Conservation (phyloP, 2,329 filamentous ascomycete genomes). For the Scedosporium apiospermum region DNA sequence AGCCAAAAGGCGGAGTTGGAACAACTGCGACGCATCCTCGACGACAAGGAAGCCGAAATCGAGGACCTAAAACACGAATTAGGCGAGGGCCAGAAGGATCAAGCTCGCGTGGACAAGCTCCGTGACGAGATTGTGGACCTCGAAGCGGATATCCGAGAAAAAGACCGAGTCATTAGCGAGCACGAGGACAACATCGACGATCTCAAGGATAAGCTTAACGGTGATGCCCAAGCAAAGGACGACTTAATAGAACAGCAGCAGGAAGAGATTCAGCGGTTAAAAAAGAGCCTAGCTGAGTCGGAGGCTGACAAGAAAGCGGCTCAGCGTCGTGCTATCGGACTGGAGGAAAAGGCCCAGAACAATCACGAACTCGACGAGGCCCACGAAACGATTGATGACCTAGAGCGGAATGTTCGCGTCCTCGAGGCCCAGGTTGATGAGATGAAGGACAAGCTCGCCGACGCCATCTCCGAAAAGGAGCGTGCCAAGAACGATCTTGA, state of each 20-base stretch:
- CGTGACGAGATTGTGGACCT: conserved; percentile 67
- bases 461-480: conserved; percentile 44
- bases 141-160: conserved; percentile 66
- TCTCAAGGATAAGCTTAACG: conserved; percentile 45
- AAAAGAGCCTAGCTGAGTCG: conserved; percentile 34
- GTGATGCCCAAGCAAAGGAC: conserved; percentile 34
- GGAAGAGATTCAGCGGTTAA: conserved; percentile 41
- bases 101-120: conserved; percentile 54
- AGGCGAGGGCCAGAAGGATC: conserved; percentile 44
- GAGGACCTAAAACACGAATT: conserved; percentile 52
- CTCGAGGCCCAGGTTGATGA: conserved; percentile 46
- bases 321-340: conserved; percentile 38
- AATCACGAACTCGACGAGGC: conserved; percentile 45
- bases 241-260: conserved; percentile 46
- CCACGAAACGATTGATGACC: conserved; percentile 47
- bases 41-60: conserved; percentile 50
- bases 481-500: conserved; percentile 50
- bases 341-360: conserved; percentile 41
- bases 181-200: conserved; percentile 67
- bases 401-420: conserved; percentile 44
- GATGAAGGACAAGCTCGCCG: conserved; percentile 42
- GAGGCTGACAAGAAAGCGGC: conserved; percentile 50
- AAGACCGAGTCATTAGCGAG: conserved; percentile 62
- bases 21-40: conserved; percentile 43
- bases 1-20: conserved; percentile 54